These are phyloP conservation scores for Senna tora DNA, from an alignment of 306 rosid genomes.

Conservation along the genomic window DNA sequence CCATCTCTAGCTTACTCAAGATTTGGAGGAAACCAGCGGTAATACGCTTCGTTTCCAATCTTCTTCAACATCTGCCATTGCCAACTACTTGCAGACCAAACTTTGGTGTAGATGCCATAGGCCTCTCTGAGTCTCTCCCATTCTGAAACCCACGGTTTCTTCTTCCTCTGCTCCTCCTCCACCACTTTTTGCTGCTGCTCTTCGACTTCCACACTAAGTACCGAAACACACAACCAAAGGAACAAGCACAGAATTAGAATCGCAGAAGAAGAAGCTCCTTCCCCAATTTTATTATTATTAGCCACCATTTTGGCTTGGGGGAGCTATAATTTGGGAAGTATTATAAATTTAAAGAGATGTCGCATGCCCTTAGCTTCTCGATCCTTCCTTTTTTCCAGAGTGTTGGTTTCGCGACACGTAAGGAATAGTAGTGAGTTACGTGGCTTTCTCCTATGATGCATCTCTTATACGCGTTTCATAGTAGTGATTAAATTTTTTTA, in stretches of 20 bases:
- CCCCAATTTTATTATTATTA: too few species aligned
- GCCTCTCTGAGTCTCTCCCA: slow-evolving; percentile 33
- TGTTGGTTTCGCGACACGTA: slow-evolving; percentile 28
- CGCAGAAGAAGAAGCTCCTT: not conserved
- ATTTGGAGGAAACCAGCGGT: slow-evolving; percentile 39
- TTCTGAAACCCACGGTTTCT: not conserved
- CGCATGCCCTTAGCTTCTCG: too few species aligned
- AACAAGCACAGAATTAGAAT: slow-evolving; percentile 3
- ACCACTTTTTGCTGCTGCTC: not conserved
- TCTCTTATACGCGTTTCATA: slow-evolving; percentile 27
- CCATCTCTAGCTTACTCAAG: slow-evolving; percentile 44
- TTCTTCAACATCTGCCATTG: slow-evolving; percentile 29
- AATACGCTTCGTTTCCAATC: slow-evolving; percentile 1
- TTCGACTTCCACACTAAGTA: not conserved
- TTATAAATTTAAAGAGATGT: too few species aligned
- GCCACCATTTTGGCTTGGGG: not conserved
- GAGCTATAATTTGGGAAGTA: too few species aligned
- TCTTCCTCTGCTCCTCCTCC: slow-evolving; percentile 9
- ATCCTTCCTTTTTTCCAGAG: not conserved
- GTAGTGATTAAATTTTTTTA: too few species aligned
- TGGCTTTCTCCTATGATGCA: not conserved
- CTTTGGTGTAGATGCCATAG: slow-evolving; percentile 25
- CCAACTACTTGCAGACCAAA: slow-evolving; percentile 1
- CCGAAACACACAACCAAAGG: not conserved
- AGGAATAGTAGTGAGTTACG: slow-evolving; percentile 1